Evolutionary conservation across 1,284 basidiomycete genomes (phyloP).

Genomic region (Naganishia sp.): DNA sequence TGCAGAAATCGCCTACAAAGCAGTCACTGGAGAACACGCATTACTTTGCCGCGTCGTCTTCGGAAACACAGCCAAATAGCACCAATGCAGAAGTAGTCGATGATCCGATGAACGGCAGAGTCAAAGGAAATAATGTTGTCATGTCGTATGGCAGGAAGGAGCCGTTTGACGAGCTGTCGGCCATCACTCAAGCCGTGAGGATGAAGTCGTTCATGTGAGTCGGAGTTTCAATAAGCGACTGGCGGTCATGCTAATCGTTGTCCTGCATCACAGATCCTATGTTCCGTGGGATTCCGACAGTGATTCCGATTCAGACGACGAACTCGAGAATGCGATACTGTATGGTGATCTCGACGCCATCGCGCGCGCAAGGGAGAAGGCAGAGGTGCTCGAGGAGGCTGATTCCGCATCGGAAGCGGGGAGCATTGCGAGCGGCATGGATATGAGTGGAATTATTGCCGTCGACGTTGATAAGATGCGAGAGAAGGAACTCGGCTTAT

Average conservation of each 20-base stretch:
- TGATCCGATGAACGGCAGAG: slow-evolving; percentile 16
- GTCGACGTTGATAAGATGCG: slow-evolving; percentile 7
- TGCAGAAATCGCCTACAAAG: slow-evolving; percentile 21
- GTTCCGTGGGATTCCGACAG: slow-evolving; percentile 21
- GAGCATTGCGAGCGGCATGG: slow-evolving; percentile 20
- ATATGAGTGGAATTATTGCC: slow-evolving; percentile 21
- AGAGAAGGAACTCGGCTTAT: background rate
- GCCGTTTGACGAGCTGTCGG: slow-evolving; percentile 18
- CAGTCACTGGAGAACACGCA: background rate
- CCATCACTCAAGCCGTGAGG: slow-evolving; percentile 16
- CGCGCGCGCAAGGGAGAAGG: slow-evolving; percentile 18
- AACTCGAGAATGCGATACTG: slow-evolving; percentile 20
- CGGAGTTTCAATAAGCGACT: background rate
- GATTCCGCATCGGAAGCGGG: slow-evolving; percentile 24
- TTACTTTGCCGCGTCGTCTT: background rate
- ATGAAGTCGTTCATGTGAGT: slow-evolving; percentile 25
- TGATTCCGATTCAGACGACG: slow-evolving; percentile 26
- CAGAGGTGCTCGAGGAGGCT: slow-evolving; percentile 27
- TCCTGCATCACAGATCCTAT: slow-evolving; percentile 9
- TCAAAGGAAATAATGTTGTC: slow-evolving; percentile 12
- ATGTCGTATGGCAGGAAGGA: slow-evolving; percentile 23
- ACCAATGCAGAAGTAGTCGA: background rate
- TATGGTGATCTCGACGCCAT: slow-evolving; percentile 28
- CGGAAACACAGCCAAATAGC: background rate
- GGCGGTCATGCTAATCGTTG: background rate